Evolutionary conservation across 73 alveolate species (phyloP).

Genomic region (Paramecium biaurelia): DNA sequence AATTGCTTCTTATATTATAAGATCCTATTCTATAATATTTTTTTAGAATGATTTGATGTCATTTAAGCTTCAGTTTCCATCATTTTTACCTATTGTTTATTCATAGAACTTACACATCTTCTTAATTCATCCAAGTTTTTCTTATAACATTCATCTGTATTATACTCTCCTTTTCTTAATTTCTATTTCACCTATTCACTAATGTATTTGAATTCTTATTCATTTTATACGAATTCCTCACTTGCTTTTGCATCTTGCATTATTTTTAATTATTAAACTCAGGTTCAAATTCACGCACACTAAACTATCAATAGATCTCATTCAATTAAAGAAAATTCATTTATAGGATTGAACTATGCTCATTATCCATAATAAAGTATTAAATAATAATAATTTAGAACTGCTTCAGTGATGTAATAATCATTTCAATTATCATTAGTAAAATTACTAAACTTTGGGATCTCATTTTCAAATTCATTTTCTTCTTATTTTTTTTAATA

Average conservation of each 20-base stretch:
- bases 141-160: background rate
- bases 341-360: too few species aligned
- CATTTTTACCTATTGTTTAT: background rate
- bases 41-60: background rate
- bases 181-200: background rate
- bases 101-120: background rate
- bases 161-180: background rate
- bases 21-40: background rate
- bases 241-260: background rate
- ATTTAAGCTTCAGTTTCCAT: background rate
- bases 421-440: too few species aligned
- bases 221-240: background rate
- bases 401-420: too few species aligned
- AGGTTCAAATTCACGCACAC: background rate
- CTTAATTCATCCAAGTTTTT: background rate
- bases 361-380: too few species aligned
- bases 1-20: background rate
- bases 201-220: background rate
- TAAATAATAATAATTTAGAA: too few species aligned
- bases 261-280: background rate
- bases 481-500: too few species aligned
- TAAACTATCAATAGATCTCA: slow-evolving; percentile 31
- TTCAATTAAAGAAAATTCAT: slow-evolving; percentile 37
- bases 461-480: too few species aligned
- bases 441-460: too few species aligned